Evolutionary conservation across 257 asterid species (phyloP), one percentile per base, ranked within the genome.

Genomic region (Gardenia jasminoides): DNA sequence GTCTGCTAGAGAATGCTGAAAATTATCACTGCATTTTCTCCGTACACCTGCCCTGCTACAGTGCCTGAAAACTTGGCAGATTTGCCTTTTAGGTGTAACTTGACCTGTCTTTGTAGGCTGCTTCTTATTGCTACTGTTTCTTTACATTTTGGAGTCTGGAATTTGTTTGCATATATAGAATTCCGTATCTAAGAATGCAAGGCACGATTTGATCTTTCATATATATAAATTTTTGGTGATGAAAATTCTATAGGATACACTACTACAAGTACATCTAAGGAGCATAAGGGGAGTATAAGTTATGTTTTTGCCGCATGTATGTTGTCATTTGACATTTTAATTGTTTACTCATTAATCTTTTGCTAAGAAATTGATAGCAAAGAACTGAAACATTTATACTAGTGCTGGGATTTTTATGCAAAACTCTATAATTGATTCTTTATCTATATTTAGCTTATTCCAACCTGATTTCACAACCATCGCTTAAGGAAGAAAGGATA

Each of bases 11-110:
- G 68, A 67, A 56, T 46, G 71, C 47, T 67, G 71, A 67, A 31
- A 4, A 75, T 67, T 15, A 76, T 64, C 47, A 64, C 79, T 28
- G 58, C 6, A 36, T 9, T 31, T 17, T 22, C 41, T 80, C 75
- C 79, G 56, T 80, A 66, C 76, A 48, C 73, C 65, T 78, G n/a
- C 75, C 50, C 17, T 33, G 33, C 78, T 44, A 46, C 68, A 41
- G 24, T 46, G 47, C 41, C 70, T 73, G 82, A 39, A 44, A 58
- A 46, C 33, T 39, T 69, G 65, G 78, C 74, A 67, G 61, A 26
- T 72, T 62, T 72, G 62, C 56, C 78, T 43, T 62, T 70, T 62
- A 13, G 41, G 44, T 17, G 50, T 13, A 31, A 46, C 56, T 39
- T 41, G 22, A 50, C 46, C 65, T 39, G 75, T 26, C 64, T 5